Percentiles rank a stretch among this genome's conserved stretches.
Evolutionary conservation across 2,329 filamentous ascomycete genomes (phyloP).

Genomic region (Cladosporium colombiae): DNA sequence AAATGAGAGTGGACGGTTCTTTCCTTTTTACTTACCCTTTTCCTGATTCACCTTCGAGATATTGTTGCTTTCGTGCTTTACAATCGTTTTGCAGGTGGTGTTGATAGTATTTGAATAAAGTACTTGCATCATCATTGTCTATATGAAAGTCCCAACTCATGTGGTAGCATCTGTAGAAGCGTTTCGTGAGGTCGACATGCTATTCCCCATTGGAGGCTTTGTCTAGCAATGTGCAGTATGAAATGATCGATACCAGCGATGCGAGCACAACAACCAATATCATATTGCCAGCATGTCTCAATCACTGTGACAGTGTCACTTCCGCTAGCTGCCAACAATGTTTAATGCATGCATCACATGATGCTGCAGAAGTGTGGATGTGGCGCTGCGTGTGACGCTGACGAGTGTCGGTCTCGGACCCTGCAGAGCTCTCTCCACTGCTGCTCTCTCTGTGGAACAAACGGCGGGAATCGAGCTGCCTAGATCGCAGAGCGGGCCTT

Average conservation of each 20-base stretch:
- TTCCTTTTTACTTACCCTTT: slow-evolving; percentile 13
- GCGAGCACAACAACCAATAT: not conserved
- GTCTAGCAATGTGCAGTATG: no score
- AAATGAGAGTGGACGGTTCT: slow-evolving; percentile 20
- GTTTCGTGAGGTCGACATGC: not conserved
- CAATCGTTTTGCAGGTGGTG: not conserved
- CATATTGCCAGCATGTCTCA: not conserved
- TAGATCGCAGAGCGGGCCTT: not conserved
- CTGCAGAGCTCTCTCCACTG: not conserved
- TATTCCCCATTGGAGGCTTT: not conserved
- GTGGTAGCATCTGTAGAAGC: not conserved
- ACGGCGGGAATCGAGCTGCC: slow-evolving; percentile 4
- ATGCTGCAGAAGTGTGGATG: not conserved
- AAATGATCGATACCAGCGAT: not conserved
- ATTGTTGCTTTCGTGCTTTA: slow-evolving; percentile 1
- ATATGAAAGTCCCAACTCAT: not conserved
- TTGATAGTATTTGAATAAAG: slow-evolving; percentile 3
- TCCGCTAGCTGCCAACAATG: not conserved
- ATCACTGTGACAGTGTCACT: not conserved
- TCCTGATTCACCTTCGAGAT: not conserved
- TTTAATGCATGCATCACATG: not conserved
- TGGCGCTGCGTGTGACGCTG: not conserved
- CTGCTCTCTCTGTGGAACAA: not conserved
- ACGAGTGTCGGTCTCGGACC: not conserved
- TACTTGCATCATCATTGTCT: not conserved